phyloP scores from a whole-genome alignment of 176 grass and related monocot species.

The Pontederia paniculata region DNA sequence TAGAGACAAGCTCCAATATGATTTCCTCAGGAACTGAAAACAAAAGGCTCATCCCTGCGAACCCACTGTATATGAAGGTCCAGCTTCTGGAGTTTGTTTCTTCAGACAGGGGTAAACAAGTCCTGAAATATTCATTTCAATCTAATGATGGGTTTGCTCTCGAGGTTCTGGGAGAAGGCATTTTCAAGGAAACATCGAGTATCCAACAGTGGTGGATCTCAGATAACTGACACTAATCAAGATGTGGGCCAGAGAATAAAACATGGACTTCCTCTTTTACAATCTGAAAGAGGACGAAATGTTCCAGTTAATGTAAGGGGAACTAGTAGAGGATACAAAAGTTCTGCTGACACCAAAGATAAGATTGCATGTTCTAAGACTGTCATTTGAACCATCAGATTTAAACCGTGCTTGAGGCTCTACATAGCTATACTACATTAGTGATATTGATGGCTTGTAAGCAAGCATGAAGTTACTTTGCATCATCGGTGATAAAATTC shows the following conservation, averaged over 20 bases:
- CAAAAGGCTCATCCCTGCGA: slow-evolving; percentile 6
- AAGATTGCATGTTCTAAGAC: neutral
- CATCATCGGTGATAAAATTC: slow-evolving; percentile 63
- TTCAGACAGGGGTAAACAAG: slow-evolving; percentile 15
- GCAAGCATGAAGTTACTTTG: slow-evolving; percentile 61
- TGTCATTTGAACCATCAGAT: too few species aligned
- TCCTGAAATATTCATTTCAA: slow-evolving; percentile 36
- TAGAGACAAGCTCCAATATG: slow-evolving; percentile 5
- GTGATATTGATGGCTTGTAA: slow-evolving; percentile 14
- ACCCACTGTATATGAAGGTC: neutral
- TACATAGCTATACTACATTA: slow-evolving; percentile 11
- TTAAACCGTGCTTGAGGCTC: slow-evolving; percentile 16
- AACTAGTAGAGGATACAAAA: neutral
- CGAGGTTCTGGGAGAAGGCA: slow-evolving; percentile 37
- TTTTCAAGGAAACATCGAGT: slow-evolving; percentile 1
- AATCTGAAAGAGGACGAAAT: neutral
- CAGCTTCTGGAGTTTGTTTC: slow-evolving; percentile 13
- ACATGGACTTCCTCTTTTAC: neutral
- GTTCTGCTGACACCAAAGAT: neutral
- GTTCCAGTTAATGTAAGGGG: neutral
- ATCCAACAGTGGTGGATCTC: neutral
- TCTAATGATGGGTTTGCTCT: slow-evolving; percentile 29
- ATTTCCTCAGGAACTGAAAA: slow-evolving; percentile 25
- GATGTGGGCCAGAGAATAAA: slow-evolving; percentile 26
- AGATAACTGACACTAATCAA: slow-evolving; percentile 8